Evolutionary conservation across 1,284 basidiomycete genomes (phyloP), one percentile per base, ranked within the genome.

Genomic region (Austroboletus novae-zelandiae): DNA sequence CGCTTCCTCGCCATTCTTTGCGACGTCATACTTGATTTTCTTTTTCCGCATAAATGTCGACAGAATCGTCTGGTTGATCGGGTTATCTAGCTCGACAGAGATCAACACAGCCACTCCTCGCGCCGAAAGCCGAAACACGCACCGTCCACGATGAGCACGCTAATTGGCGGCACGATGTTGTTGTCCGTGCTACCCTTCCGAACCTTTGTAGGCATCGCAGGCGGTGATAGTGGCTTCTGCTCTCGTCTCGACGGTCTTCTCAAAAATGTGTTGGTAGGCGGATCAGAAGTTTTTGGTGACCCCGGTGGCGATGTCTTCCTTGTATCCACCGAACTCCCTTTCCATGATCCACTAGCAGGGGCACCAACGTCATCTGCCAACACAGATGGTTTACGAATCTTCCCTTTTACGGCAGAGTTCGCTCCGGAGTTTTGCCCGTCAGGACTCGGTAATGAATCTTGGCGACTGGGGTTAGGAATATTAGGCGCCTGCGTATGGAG

Each of bases 11-110:
- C 97, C 97, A 67, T 99, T 94, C 66, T 89, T 93, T 13, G 97
- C 97, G 43, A 96, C 83, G 57, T 95, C 91, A 72, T 89, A 97
- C 68, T 92, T 94, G 70, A 99, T 97, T 71, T 90, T 91, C 74
- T 95, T 98, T 74, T 90, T 92, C 61, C 84, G 86, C 90, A 99
- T 92, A 67, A 98, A 98, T 43, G 91, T 96, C 34, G 90, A 91
- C 52, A 99, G 75, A 68, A 99, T 98, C 25, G 91, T 94, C 65
- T 96, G 94, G 69, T 99, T 99, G 74, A 99, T 99, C 4, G 93
- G 91, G 66, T 99, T 99, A 74, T 99, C 97, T 98, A 61, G 10
- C 25, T 43, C 18, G 27, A 51, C 39, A 46, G 53, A 13, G 15
- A 56, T 51, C 40, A 61, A 48, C 51, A 44, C 53, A 31, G 43